These are phyloP conservation scores for Solanum bukasovii DNA, from an alignment of 257 asterid species.

Conservation along the genomic window DNA sequence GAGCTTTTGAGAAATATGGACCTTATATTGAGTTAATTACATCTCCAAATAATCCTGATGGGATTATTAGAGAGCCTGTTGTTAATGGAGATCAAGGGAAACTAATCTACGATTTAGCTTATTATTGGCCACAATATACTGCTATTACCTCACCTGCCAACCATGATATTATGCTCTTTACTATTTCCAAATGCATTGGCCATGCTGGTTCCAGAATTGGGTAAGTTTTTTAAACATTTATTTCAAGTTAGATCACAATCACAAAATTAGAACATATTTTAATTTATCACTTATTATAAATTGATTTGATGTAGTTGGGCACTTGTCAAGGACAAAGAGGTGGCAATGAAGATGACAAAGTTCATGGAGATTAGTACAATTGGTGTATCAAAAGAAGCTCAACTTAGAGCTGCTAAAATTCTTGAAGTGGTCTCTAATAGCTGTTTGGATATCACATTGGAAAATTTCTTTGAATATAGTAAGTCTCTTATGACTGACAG, in stretches of 20 bases:
- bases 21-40: constrained; percentile 67
- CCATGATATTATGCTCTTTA: constrained; percentile 66
- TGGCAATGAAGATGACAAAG: constrained; percentile 63
- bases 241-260: too few species aligned
- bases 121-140: constrained; percentile 90
- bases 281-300: background rate
- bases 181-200: constrained; percentile 81
- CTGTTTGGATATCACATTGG: too few species aligned
- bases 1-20: constrained; percentile 26
- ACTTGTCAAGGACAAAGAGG: constrained; percentile 43
- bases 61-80: constrained; percentile 37
- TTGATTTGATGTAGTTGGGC: constrained; percentile 64
- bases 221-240: constrained; percentile 10
- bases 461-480: too few species aligned
- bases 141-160: constrained; percentile 57
- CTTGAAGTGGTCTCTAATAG: too few species aligned
- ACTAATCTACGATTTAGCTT: constrained; percentile 68
- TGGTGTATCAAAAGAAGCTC: constrained; percentile 88
- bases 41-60: constrained; percentile 76
- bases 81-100: constrained; percentile 41
- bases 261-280: background rate
- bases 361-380: constrained; percentile 65
- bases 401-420: constrained; percentile 51
- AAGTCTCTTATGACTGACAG: too few species aligned
- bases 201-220: constrained; percentile 97